These are phyloP conservation scores for Dactylellina cionopaga DNA, from an alignment of 2,329 filamentous ascomycete species.

Conservation along the genomic window DNA sequence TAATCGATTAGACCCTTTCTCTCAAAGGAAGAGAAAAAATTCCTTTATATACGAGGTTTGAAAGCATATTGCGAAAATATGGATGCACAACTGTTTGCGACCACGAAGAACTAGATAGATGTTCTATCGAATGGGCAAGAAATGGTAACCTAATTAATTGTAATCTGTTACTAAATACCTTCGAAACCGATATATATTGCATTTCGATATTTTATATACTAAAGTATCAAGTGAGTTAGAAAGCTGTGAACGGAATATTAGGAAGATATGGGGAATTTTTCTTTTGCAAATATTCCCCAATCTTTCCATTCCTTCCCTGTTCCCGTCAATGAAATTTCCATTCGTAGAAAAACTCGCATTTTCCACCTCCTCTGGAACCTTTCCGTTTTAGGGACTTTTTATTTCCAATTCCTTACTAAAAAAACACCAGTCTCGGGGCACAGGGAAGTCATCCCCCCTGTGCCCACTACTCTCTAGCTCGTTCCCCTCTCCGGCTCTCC, in stretches of 20 bases:
- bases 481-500: slow-evolving; percentile 9
- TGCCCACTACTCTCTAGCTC: slow-evolving; percentile 4
- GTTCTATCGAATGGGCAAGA: no score
- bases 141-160: slow-evolving; percentile 31
- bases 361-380: slow-evolving; percentile 25
- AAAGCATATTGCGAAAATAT: slow-evolving; percentile 17
- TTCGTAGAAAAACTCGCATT: slow-evolving; percentile 41
- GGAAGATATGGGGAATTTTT: slow-evolving; percentile 8
- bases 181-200: slow-evolving; percentile 10
- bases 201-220: no score
- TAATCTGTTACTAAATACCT: slow-evolving; percentile 15
- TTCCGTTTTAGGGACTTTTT: slow-evolving; percentile 35
- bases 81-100: slow-evolving; percentile 19
- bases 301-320: slow-evolving; percentile 53
- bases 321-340: slow-evolving; percentile 48
- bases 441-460: slow-evolving; percentile 45
- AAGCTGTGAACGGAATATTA: slow-evolving; percentile 49
- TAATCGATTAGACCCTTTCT: no score
- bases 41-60: neutral
- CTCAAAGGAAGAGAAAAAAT: neutral
- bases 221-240: no score
- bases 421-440: slow-evolving; percentile 48
- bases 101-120: slow-evolving; percentile 36
- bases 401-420: slow-evolving; percentile 25
- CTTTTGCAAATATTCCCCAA: slow-evolving; percentile 40